Conservation (phyloP, 2,329 filamentous ascomycete species). For the Juglanconis juglandina region DNA sequence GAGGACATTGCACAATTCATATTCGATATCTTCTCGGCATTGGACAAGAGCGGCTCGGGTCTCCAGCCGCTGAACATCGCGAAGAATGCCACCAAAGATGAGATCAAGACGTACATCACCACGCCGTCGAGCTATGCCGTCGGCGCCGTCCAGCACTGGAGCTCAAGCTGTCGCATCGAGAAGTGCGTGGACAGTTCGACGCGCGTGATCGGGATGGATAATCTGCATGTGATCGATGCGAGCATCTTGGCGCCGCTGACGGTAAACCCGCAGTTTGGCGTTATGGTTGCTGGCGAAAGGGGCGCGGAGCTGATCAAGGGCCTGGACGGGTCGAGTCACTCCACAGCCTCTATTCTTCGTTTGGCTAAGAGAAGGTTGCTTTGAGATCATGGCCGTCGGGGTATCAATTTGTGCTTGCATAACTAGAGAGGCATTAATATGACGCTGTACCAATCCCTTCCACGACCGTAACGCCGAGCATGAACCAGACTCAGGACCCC, state of each 20-base stretch:
- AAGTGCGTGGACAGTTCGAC: conserved; percentile 46
- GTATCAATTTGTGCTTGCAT: background rate
- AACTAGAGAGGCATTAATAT: background rate
- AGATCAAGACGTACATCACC: conserved; percentile 49
- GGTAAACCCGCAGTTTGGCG: conserved; percentile 52
- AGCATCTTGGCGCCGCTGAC: conserved; percentile 48
- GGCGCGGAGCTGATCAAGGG: conserved; percentile 44
- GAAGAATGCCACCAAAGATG: conserved; percentile 40
- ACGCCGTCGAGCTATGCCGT: conserved; percentile 44
- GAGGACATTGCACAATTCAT: conserved; percentile 48
- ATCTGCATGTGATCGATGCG: conserved; percentile 50
- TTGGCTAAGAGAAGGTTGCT: too few relatives aligned
- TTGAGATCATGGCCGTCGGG: too few relatives aligned
- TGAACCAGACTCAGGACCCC: background rate
- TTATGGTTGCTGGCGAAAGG: conserved; percentile 52
- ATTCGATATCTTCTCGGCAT: conserved; percentile 43
- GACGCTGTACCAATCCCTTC: background rate
- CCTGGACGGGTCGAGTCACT: background rate
- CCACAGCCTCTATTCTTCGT: background rate
- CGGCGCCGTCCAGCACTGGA: conserved; percentile 52
- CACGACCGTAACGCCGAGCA: background rate
- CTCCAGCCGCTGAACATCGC: conserved; percentile 48
- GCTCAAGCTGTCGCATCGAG: conserved; percentile 48
- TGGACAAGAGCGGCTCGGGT: conserved; percentile 33
- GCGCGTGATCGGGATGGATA: conserved; percentile 44